These are phyloP conservation scores for Ogataea glucozyma DNA, from an alignment of 805 yeast genomes.

Conservation along the genomic window DNA sequence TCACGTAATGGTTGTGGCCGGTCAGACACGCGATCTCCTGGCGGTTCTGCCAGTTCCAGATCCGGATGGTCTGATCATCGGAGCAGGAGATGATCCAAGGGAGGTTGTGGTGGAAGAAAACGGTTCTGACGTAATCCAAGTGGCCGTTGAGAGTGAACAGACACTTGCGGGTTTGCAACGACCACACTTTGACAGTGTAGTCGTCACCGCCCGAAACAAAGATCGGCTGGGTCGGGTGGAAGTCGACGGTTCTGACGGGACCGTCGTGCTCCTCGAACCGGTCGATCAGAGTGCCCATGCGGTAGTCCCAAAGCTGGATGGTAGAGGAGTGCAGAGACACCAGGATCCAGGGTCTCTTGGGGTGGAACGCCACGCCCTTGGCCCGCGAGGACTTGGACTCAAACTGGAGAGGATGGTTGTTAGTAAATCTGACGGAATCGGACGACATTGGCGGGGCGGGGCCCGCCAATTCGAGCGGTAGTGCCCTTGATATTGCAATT, in stretches of 20 bases:
- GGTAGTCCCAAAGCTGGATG: constrained; percentile 98
- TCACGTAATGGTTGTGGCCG: constrained; percentile 97
- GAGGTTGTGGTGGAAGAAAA: constrained; percentile 89
- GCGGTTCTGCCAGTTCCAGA: constrained; percentile 99
- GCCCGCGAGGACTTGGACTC: constrained; percentile 98
- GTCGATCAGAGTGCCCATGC: constrained; percentile 97
- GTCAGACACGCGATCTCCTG: constrained; percentile 96
- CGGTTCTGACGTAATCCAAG: constrained; percentile 92
- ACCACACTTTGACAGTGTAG: constrained; percentile 94
- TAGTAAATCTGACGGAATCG: too few species aligned
- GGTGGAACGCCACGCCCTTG: constrained; percentile 96
- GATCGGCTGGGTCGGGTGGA: constrained; percentile 97
- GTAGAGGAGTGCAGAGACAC: constrained; percentile 96
- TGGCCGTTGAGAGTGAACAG: constrained; percentile 91
- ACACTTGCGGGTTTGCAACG: constrained; percentile 86
- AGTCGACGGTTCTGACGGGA: constrained; percentile 92
- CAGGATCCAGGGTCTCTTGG: constrained; percentile 91
- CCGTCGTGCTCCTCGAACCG: constrained; percentile 98
- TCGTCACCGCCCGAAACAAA: constrained; percentile 98
- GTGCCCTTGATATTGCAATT: too few species aligned
- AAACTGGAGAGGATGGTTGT: constrained; percentile 48
- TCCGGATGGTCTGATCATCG: constrained; percentile 97
- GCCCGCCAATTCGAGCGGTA: too few species aligned
- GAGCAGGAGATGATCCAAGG: constrained; percentile 97
- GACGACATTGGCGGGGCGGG: too few species aligned